A percentile compares a stretch with the other conserved stretches of the same genome.
phyloP scores from a whole-genome alignment of 805 yeast species.

The Hanseniaspora occidentalis region DNA sequence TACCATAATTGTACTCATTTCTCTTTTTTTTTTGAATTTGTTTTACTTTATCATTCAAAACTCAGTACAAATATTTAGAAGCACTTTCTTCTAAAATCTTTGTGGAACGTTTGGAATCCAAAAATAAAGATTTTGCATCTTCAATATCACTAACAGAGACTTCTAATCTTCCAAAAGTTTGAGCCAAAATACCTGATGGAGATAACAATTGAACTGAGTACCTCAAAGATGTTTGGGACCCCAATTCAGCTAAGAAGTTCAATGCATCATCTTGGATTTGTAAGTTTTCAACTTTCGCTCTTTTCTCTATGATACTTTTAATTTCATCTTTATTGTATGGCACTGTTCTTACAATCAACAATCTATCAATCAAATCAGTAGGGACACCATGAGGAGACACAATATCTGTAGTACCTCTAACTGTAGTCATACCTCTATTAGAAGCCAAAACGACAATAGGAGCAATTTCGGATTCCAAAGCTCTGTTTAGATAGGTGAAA shows the following conservation, averaged over 20 bases:
- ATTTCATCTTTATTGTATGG: constrained; percentile 83
- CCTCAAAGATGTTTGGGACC: constrained; percentile 70
- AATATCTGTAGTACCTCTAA: constrained; percentile 80
- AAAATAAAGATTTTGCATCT: constrained; percentile 69
- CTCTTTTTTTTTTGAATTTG: no score
- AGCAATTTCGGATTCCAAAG: constrained; percentile 81
- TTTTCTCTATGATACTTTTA: constrained; percentile 63
- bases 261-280: constrained; percentile 58
- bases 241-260: constrained; percentile 59
- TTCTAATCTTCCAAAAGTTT: constrained; percentile 58
- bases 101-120: constrained; percentile 78
- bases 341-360: constrained; percentile 81
- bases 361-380: constrained; percentile 82
- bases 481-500: constrained; percentile 88
- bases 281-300: constrained; percentile 68
- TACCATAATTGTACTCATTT: no score
- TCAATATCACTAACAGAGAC: constrained; percentile 61
- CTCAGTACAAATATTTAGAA: constrained; percentile 22
- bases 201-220: constrained; percentile 85
- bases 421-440: constrained; percentile 84
- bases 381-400: constrained; percentile 95
- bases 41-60: no score
- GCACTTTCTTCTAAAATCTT: constrained; percentile 36
- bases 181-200: constrained; percentile 78
- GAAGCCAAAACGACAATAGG: constrained; percentile 95